Evolutionary conservation across 106 monocot genomes (phyloP), one percentile per base, ranked within the genome.

Genomic region (Agapanthus africanus): DNA sequence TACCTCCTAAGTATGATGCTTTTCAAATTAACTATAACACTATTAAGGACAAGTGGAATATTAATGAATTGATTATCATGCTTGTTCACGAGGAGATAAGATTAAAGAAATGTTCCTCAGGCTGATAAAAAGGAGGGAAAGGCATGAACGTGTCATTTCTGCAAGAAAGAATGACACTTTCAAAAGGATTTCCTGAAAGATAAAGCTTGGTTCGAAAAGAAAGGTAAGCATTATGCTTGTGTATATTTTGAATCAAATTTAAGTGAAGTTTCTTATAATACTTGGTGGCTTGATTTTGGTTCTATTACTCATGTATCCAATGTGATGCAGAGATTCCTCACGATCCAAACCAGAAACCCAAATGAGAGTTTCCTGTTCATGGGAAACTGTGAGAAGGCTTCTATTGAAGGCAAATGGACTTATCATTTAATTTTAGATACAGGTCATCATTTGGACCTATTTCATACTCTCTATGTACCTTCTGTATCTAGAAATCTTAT

Each of bases 241-340:
- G 14, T 75, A 30, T 68, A 36, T 74, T 74, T 74, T 14, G 54
- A 74, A 74, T 74, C 4, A 50, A 66, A 74, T 38, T 34, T 66
- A 21, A 6, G 26, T 66, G 19, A 75, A 57, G 68, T 75, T 75
- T 40, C 68, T 68, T 22, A 37, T 44, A 59, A 75, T 59, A 68
- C 32, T 54, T 74, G 66, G 33, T 68, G 68, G 42, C 5, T 68
- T 75, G 52, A 75, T 59, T 40, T 28, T 41, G 40, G 54, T 68
- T 23, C 40, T 40, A 75, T 15, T 25, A 30, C 34, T 75, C 67
- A 68, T 75, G 41, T 68, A 40, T 67, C 30, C 2, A 75, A 75
- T 75, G 28, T 7, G 4, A 56, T 68, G 59, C 67, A 68, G 36
- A 40, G 40, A 67, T 75, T 68, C 75, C 67, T 40, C 59, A 36